Base-by-base conservation (phyloP, 202 grass and related monocot species). In the Carex sylvatica region DNA sequence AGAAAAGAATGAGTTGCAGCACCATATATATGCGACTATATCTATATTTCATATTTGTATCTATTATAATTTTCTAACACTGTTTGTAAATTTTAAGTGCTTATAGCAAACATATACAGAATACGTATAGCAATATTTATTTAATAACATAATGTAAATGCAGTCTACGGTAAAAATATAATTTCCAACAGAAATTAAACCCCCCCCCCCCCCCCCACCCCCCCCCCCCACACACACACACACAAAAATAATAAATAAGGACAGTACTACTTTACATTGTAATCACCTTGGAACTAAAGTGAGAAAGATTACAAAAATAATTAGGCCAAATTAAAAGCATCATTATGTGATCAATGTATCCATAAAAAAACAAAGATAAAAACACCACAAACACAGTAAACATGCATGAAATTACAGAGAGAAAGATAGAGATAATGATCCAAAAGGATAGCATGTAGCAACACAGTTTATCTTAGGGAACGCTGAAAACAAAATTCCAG, bases 401-500 rank as follows among this genome's bases (percentile, higher is more conserved):
- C 61, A 31, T 82, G 80, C 61, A 69, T 69, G 55, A 54, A 82
- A 44, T 62, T 23, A 80, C 4, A 78, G 24, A 85, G 20, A 78
- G 22, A 23, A 5, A 74, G 54, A 76, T 9, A 3, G 26, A 56
- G 8, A 56, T n/a, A n/a, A n/a, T 28, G 44, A 78, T 69, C 82
- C 49, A 26, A 61, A 68, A 33, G 13, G 42, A 47, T 64, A 61
- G 19, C 70, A 75, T 84, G 49, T 22, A 26, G 61, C 61, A 74
- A 26, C 33, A 73, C 72, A 65, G 82, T 31, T 49, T 52, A 47
- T 75, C 35, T 64, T 22, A 31, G 83, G 35, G 53, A 84, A 84
- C 24, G 53, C 80, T 55, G 44, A 70, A 70, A 77, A 84, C 83
- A 76, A 78, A 84, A 59, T 84, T 78, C 83, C 83, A 84, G 53